phyloP scores from a whole-genome alignment of 1,284 basidiomycete genomes.

The Cystobasidiaceae sp. region DNA sequence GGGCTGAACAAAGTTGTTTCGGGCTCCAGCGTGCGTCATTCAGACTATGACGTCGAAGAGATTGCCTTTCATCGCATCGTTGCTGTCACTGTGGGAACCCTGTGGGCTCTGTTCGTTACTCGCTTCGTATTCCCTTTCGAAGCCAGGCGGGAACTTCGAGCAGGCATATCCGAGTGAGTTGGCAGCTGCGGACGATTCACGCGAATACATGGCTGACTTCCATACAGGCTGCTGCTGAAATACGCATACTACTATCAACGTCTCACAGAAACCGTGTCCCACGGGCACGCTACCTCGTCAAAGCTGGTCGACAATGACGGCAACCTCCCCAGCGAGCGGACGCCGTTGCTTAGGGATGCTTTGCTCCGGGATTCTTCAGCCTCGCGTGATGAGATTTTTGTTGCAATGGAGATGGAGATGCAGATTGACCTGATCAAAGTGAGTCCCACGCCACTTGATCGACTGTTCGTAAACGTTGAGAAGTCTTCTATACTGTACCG shows the following conservation, averaged over 20 bases:
- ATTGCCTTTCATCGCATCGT: constrained; percentile 72
- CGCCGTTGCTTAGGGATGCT: background rate
- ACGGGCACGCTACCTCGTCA: background rate
- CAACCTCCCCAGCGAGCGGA: background rate
- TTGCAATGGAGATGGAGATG: constrained; percentile 78
- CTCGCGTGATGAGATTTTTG: constrained; percentile 28
- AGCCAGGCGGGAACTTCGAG: constrained; percentile 77
- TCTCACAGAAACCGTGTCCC: constrained; percentile 65
- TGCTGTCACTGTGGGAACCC: constrained; percentile 77
- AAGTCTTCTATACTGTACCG: too few species aligned
- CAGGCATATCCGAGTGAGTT: constrained; percentile 75
- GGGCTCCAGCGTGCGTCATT: constrained; percentile 62
- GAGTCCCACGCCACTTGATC: background rate
- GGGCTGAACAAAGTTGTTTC: too few species aligned
- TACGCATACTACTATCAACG: constrained; percentile 78
- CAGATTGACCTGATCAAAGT: constrained; percentile 77
- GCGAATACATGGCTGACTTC: background rate
- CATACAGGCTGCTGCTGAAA: constrained; percentile 66
- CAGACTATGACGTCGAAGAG: constrained; percentile 62
- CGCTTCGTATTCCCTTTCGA: constrained; percentile 93
- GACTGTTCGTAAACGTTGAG: too few species aligned
- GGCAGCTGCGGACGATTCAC: background rate
- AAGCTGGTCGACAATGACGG: constrained; percentile 7
- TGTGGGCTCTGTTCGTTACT: constrained; percentile 83
- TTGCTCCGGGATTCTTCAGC: background rate